Evolutionary conservation across 768 basidiomycete species (phyloP).

Genomic region (Lactarius psammicola): DNA sequence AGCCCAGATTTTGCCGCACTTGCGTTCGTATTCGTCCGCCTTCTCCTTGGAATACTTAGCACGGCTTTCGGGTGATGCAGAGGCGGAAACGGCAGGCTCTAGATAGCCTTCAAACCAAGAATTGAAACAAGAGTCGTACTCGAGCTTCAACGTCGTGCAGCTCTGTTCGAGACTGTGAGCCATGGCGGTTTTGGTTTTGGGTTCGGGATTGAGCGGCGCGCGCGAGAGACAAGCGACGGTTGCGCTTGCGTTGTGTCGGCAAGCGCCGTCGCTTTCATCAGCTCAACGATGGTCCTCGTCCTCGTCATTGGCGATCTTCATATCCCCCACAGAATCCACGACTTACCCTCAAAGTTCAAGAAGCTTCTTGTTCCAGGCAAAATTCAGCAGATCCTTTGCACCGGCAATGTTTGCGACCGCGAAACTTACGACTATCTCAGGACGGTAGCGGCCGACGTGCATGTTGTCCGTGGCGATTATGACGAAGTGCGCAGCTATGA

Average conservation of each 20-base stretch:
- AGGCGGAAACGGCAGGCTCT: conserved; percentile 61
- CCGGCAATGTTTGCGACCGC: conserved; percentile 95
- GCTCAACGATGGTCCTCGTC: conserved; percentile 75
- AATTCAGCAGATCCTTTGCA: conserved; percentile 96
- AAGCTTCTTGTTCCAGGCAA: conserved; percentile 88
- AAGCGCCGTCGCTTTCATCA: background rate
- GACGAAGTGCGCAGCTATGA: conserved; percentile 69
- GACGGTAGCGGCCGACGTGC: conserved; percentile 90
- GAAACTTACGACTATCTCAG: conserved; percentile 97
- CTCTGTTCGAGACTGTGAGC: conserved; percentile 75
- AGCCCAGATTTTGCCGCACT: conserved; percentile 82
- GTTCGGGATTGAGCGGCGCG: background rate
- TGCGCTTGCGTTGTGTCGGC: background rate
- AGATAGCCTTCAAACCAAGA: conserved; percentile 98
- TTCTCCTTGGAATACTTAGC: conserved; percentile 68
- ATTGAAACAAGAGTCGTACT: conserved; percentile 95
- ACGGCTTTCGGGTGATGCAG: conserved; percentile 44
- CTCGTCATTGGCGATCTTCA: conserved; percentile 97
- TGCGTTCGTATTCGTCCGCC: conserved; percentile 82
- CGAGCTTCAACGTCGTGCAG: conserved; percentile 87
- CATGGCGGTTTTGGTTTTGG: conserved; percentile 51
- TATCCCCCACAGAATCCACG: conserved; percentile 87
- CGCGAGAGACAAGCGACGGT: background rate
- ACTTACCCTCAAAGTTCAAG: conserved; percentile 94
- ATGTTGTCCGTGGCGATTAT: conserved; percentile 91